Conservation (phyloP, 345 rosid genomes). For the Corymbia maculata region DNA sequence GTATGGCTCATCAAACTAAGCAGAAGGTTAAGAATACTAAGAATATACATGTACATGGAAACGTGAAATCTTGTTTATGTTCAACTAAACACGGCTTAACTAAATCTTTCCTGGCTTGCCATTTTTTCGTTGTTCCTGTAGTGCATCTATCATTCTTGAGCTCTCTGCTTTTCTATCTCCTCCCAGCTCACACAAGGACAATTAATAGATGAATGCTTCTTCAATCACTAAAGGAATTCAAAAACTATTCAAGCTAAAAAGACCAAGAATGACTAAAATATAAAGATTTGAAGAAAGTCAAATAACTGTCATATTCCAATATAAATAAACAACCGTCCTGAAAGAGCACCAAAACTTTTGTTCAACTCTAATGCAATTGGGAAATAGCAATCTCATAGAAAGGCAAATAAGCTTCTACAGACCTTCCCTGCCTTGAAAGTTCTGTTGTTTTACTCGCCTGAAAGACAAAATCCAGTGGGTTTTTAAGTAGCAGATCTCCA, state of each 20-base stretch:
- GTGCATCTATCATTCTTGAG: slow-evolving; percentile 96
- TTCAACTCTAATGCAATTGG: neutral
- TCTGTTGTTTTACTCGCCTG: too few species aligned
- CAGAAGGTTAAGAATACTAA: neutral
- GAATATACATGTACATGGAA: neutral
- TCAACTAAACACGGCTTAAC: slow-evolving; percentile 26
- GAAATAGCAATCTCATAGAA: neutral
- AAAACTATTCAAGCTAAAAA: neutral
- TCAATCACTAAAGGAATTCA: neutral
- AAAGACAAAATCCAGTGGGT: too few species aligned
- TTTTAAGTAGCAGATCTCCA: too few species aligned
- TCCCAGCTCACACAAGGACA: slow-evolving; percentile 32
- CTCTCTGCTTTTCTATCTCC: slow-evolving; percentile 89
- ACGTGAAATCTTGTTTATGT: neutral
- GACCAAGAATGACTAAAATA: neutral
- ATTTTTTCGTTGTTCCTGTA: slow-evolving; percentile 97
- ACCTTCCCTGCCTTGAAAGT: too few species aligned
- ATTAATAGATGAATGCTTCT: neutral
- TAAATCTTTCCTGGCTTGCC: slow-evolving; percentile 86
- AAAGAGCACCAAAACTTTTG: neutral
- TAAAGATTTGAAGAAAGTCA: neutral
- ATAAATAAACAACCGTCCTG: neutral
- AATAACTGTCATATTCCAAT: neutral
- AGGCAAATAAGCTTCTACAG: neutral
- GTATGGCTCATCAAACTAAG: too few species aligned